Conservation (phyloP, 768 basidiomycete species). For the Boletus reticuloceps region DNA sequence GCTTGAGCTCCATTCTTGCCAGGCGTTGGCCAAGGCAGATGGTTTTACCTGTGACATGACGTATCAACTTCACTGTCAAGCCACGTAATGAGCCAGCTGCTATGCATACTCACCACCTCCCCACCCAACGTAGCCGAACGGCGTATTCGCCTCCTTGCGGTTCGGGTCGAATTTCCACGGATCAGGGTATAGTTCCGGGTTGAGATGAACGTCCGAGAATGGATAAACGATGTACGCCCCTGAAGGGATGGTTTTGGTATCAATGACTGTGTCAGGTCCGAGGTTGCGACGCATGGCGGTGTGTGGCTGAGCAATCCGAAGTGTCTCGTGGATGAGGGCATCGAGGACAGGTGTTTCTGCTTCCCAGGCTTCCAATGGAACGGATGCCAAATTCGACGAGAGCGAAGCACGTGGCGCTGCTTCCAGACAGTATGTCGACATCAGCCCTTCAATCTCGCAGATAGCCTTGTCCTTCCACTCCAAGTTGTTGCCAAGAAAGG, state of each 20-base stretch:
- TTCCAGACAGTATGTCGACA: slow-evolving; percentile 41
- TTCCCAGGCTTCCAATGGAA: slow-evolving; percentile 74
- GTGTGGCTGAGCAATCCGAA: slow-evolving; percentile 76
- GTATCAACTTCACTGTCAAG: slow-evolving; percentile 8
- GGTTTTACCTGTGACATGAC: slow-evolving; percentile 53
- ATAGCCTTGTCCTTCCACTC: slow-evolving; percentile 65
- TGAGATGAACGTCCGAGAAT: slow-evolving; percentile 76
- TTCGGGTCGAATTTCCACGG: slow-evolving; percentile 76
- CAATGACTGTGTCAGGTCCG: slow-evolving; percentile 67
- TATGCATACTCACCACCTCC: slow-evolving; percentile 61
- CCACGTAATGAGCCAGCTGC: slow-evolving; percentile 17
- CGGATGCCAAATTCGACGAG: slow-evolving; percentile 48
- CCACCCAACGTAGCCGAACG: slow-evolving; percentile 72
- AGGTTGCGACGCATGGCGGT: slow-evolving; percentile 79
- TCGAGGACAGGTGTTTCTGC: slow-evolving; percentile 66
- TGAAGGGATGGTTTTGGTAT: slow-evolving; percentile 66
- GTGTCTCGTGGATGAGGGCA: slow-evolving; percentile 71
- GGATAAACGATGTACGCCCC: slow-evolving; percentile 78
- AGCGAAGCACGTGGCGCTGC: slow-evolving; percentile 28
- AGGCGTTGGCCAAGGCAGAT: slow-evolving; percentile 71
- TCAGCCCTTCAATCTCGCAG: slow-evolving; percentile 55
- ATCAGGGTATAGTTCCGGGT: slow-evolving; percentile 68
- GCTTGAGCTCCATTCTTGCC: slow-evolving; percentile 71
- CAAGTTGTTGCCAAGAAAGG: slow-evolving; percentile 64
- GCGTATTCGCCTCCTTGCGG: slow-evolving; percentile 46